Conservation (phyloP, 305 asterid genomes). For the Fraxinus nigra region DNA sequence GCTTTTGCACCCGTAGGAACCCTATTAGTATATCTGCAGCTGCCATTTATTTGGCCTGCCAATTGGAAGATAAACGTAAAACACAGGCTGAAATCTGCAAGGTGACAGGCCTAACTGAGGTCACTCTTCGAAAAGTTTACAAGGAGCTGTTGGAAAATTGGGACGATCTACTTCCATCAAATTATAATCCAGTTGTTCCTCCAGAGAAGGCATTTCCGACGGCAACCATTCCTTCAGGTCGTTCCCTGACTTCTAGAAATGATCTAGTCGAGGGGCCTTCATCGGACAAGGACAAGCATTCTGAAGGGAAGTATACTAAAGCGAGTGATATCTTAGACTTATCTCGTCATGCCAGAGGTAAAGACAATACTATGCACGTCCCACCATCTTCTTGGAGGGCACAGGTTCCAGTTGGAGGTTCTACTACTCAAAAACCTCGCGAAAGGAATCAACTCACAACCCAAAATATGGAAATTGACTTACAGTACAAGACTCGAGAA, state of each 20-base stretch:
- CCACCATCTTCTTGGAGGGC: constrained; percentile 55
- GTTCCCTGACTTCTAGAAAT: constrained; percentile 47
- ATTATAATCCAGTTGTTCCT: constrained; percentile 83
- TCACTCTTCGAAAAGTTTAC: constrained; percentile 90
- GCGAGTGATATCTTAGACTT: constrained; percentile 36
- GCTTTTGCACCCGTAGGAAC: constrained; percentile 96
- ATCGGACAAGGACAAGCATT: constrained; percentile 43
- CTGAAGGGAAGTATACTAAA: constrained; percentile 35
- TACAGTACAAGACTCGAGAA: constrained; percentile 31
- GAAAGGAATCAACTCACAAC: constrained; percentile 35
- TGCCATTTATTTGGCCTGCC: constrained; percentile 93
- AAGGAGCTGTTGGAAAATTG: constrained; percentile 88
- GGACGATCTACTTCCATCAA: constrained; percentile 95
- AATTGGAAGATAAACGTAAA: constrained; percentile 91
- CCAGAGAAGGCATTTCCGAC: constrained; percentile 97
- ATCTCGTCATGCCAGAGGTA: constrained; percentile 35
- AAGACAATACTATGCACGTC: constrained; percentile 39
- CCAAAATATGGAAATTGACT: constrained; percentile 64
- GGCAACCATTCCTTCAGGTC: constrained; percentile 70
- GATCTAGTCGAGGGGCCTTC: constrained; percentile 55
- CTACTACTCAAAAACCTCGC: constrained; percentile 24
- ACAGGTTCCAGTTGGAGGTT: constrained; percentile 38
- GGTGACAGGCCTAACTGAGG: constrained; percentile 97
- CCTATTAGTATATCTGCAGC: constrained; percentile 98
- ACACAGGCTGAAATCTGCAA: constrained; percentile 98